These are phyloP conservation scores for Chlorella sorokiniana DNA, from an alignment of 139 green algal genomes.

Conservation along the genomic window DNA sequence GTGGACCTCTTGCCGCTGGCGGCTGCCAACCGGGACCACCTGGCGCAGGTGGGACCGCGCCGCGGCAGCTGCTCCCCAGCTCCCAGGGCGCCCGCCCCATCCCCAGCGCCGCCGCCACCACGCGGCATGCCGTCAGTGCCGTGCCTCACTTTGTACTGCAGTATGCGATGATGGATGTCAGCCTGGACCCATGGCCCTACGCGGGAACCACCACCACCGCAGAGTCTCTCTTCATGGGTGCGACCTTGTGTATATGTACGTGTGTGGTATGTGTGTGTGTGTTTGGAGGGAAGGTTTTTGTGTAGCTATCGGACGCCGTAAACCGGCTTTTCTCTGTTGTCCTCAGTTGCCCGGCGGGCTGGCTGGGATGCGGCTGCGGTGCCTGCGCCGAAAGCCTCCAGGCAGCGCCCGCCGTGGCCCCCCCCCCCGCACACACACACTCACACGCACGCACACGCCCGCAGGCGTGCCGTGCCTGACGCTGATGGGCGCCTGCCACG, in stretches of 20 bases:
- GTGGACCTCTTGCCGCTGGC: slow-evolving; percentile 91
- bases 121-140: neutral
- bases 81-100: no score
- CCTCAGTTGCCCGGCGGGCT: no score
- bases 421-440: neutral
- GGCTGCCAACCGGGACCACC: slow-evolving; percentile 78
- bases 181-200: slow-evolving; percentile 96
- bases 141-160: neutral
- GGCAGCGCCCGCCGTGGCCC: neutral
- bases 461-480: slow-evolving; percentile 89
- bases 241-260: neutral
- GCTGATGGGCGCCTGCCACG: slow-evolving; percentile 84
- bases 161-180: slow-evolving; percentile 89
- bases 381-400: no score
- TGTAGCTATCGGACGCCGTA: no score
- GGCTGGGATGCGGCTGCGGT: neutral
- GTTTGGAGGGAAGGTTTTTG: no score
- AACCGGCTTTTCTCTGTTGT: no score
- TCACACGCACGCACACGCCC: neutral
- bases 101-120: neutral
- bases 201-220: slow-evolving; percentile 97
- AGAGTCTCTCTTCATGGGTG: slow-evolving; percentile 93
- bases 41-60: slow-evolving; percentile 63
- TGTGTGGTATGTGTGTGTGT: neutral
- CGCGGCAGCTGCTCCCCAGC: no score